Evolutionary conservation across 768 basidiomycete species (phyloP).

Genomic region (Xerocomellus dryophilus): DNA sequence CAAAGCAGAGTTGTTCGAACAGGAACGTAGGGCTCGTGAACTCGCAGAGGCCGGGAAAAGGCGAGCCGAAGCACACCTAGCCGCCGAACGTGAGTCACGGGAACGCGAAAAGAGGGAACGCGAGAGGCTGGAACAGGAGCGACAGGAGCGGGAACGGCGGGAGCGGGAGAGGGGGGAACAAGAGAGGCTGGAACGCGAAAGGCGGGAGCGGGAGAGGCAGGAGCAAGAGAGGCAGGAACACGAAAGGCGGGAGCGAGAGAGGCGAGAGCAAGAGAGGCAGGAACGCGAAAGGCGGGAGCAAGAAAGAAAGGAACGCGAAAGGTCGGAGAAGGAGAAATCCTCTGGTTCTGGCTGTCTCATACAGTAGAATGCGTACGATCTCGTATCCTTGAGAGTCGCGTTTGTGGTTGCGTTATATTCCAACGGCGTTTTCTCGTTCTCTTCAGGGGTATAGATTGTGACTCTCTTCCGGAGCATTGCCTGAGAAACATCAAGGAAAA

Average conservation of each 20-base stretch:
- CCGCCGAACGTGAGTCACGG: conserved; percentile 7
- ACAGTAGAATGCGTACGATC: not conserved
- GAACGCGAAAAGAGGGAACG: conserved; percentile 8
- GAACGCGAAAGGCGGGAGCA: not conserved
- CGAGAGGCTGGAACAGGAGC: not conserved
- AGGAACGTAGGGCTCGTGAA: conserved; percentile 27
- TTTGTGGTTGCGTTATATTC: not conserved
- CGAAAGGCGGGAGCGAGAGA: not conserved
- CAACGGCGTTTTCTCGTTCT: not conserved
- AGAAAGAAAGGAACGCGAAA: not conserved
- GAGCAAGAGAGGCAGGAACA: not conserved
- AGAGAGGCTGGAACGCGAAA: not conserved
- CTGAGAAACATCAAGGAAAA: not conserved
- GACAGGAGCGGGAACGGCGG: not conserved
- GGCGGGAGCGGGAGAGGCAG: not conserved
- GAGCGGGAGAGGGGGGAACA: not conserved
- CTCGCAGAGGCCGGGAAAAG: conserved; percentile 21
- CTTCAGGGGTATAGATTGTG: not conserved
- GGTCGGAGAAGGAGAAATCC: conserved; percentile 2
- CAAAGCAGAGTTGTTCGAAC: conserved; percentile 17
- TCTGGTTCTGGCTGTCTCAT: conserved; percentile 5
- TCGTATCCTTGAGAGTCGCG: not conserved
- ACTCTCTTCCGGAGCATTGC: too few relatives aligned
- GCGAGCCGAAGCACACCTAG: conserved; percentile 19
- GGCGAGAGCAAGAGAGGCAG: not conserved